Percentiles rank a stretch among this genome's conserved stretches.
Evolutionary conservation across 805 yeast genomes (phyloP).

Genomic region (Saccharomycopsis fibuligera): DNA sequence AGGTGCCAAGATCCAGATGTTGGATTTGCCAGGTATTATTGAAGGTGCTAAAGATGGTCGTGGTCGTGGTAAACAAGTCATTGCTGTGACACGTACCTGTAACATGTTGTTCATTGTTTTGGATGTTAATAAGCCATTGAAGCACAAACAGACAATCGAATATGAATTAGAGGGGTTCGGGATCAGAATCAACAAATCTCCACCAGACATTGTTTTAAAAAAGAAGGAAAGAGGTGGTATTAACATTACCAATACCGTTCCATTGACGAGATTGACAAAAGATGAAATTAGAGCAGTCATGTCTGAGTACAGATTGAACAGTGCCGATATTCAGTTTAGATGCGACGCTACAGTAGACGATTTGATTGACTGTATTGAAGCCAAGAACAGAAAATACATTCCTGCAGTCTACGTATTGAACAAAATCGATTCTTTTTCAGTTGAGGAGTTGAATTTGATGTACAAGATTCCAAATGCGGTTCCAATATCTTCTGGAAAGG

Average conservation of each 20-base stretch:
- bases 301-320: constrained; percentile 89
- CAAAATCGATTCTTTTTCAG: constrained; percentile 91
- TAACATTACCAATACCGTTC: constrained; percentile 88
- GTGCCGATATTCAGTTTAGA: constrained; percentile 93
- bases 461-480: constrained; percentile 95
- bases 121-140: constrained; percentile 94
- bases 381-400: constrained; percentile 82
- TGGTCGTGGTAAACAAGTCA: constrained; percentile 93
- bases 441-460: constrained; percentile 85
- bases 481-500: constrained; percentile 91
- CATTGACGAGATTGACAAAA: constrained; percentile 81
- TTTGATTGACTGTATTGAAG: constrained; percentile 88
- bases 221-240: constrained; percentile 96
- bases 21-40: constrained; percentile 84
- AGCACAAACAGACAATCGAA: constrained; percentile 90
- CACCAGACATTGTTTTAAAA: constrained; percentile 87
- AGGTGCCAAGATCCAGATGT: constrained; percentile 97
- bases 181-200: constrained; percentile 81
- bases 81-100: constrained; percentile 98
- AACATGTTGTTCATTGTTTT: constrained; percentile 86
- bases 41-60: constrained; percentile 90
- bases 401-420: constrained; percentile 94
- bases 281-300: constrained; percentile 95
- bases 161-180: constrained; percentile 97
- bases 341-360: constrained; percentile 98